Evolutionary conservation across 768 basidiomycete genomes (phyloP).

Genomic region (Nevesoporus exiguus): DNA sequence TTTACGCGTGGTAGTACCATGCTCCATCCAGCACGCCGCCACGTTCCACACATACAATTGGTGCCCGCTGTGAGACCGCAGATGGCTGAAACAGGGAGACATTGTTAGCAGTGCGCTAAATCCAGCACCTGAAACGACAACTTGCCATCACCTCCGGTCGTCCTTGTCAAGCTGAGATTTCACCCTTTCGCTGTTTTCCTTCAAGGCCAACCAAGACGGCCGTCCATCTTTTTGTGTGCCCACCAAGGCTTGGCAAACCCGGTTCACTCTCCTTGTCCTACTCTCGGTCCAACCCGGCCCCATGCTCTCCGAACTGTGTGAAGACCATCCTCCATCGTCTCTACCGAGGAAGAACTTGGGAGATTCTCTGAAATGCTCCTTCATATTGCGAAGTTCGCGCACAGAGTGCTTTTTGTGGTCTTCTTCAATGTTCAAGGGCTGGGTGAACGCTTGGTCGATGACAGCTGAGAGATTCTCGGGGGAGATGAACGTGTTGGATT

Average conservation of each 20-base stretch:
- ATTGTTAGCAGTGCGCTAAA: conserved; percentile 1
- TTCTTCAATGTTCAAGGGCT: conserved; percentile 13
- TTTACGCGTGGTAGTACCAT: not conserved
- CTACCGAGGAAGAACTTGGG: conserved; percentile 30
- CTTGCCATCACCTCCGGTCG: not conserved
- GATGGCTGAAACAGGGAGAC: not conserved
- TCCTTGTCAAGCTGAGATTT: conserved; percentile 18
- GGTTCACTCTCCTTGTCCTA: conserved; percentile 24
- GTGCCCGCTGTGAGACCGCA: not conserved
- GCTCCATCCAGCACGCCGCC: not conserved
- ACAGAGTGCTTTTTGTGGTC: conserved; percentile 17
- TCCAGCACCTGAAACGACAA: not conserved
- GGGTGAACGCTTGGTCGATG: conserved; percentile 63
- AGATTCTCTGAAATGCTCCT: conserved; percentile 1
- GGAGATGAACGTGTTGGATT: conserved; percentile 67
- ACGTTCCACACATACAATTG: too few relatives aligned
- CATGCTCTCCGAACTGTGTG: conserved; percentile 20
- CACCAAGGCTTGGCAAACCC: conserved; percentile 25
- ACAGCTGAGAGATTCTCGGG: conserved; percentile 58
- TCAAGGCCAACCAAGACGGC: conserved; percentile 32
- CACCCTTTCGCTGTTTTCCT: conserved; percentile 26
- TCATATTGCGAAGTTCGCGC: conserved; percentile 18
- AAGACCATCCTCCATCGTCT: conserved; percentile 10
- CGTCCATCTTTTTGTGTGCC: conserved; percentile 29
- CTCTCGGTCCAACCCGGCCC: conserved; percentile 32